Percentiles rank a stretch among this genome's conserved stretches.
Evolutionary conservation across 805 yeast species (phyloP).

Genomic region (Candida berthetii): DNA sequence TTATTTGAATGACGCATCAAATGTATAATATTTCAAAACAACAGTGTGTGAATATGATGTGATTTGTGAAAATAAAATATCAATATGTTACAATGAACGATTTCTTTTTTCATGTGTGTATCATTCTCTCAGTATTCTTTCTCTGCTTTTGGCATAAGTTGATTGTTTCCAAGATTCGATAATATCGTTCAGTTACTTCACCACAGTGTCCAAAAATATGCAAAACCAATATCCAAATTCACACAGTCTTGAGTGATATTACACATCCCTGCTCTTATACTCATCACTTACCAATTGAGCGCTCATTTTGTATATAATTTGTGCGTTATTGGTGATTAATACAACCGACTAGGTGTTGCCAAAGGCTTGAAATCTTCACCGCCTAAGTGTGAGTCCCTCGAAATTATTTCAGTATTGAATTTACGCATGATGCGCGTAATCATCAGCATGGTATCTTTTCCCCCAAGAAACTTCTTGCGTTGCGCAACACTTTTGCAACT

Average conservation of each 20-base stretch:
- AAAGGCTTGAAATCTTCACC: neutral
- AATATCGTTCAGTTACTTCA: too few relatives aligned
- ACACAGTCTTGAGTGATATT: too few relatives aligned
- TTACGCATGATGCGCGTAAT: neutral
- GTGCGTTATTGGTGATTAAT: conserved; percentile 1
- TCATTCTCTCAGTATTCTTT: too few relatives aligned
- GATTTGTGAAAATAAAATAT: too few relatives aligned
- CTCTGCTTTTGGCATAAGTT: too few relatives aligned
- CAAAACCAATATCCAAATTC: neutral
- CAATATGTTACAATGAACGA: too few relatives aligned
- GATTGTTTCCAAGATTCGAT: too few relatives aligned
- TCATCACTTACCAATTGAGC: conserved; percentile 24
- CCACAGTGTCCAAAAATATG: too few relatives aligned
- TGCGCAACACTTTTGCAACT: neutral
- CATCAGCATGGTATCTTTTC: neutral
- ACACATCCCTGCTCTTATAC: neutral
- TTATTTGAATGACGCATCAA: neutral
- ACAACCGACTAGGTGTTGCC: neutral
- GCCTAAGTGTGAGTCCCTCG: conserved; percentile 1
- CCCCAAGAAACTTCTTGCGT: neutral
- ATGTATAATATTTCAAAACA: neutral
- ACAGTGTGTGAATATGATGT: too few relatives aligned
- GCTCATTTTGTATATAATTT: conserved; percentile 20
- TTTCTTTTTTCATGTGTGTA: too few relatives aligned
- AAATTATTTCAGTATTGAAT: neutral